Evolutionary conservation across 164 flowering plant genomes (phyloP), one percentile per base, ranked within the genome.

Genomic region (Vitis amurensis): DNA sequence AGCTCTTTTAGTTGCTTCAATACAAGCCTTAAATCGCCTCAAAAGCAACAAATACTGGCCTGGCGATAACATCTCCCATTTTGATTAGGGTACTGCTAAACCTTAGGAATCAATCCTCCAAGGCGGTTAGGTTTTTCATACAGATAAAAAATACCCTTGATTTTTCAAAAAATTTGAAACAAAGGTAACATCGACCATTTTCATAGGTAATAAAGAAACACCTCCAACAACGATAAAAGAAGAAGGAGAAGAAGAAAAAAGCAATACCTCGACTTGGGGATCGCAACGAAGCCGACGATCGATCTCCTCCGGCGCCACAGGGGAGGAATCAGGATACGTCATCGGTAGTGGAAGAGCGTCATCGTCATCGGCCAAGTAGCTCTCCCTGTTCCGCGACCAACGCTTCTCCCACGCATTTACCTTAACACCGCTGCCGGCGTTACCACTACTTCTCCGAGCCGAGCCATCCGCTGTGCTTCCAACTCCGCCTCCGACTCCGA

Each of bases 341-440:
- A 95, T 93, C 13, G 99, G 97, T 3, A 95, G 93, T 30, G 98
- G 97, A 63, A 95, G 90, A 14, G 92, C 87, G 17, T 91, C 98
- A 55, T 50, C 73, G 47, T 92, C 84, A 66, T 90, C 91, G 1
- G 74, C 70, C 78, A 95, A 77, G 70, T 92, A 95, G 73, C 99
- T 93, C 85, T 95, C 99, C 50, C 90, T 76, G 58, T 85, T 75
- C 0, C 96, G 78, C n/a, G 96, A 87, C 98, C 98, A 92, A 59
- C 77, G 76, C 68, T 68, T 85, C 81, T 90, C 94, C 73, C 64
- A 84, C 14, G 92, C 91, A 77, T 81, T 91, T 17, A 76, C 80
- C 66, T 85, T 84, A 23, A 77, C 71, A 9, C 73, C 73, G 9
- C 68, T 60, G 55, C 49, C 62, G 50, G 66, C 66, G n/a, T 61